Conservation (phyloP, 176 grass and related monocot species). For the Lolium rigidum region DNA sequence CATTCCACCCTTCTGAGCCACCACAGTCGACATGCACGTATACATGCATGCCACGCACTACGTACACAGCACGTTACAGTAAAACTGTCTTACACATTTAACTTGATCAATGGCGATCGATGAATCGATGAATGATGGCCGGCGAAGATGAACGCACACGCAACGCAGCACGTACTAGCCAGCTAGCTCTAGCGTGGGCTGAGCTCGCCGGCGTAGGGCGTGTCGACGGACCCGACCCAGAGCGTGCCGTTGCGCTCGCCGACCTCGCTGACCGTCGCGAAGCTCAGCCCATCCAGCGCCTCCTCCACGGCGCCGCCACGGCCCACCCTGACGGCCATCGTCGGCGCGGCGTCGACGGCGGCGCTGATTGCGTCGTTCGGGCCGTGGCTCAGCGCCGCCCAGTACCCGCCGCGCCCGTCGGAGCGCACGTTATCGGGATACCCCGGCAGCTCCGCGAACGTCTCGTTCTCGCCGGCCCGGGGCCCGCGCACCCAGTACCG, state of each 20-base stretch:
- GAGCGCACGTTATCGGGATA: conserved; percentile 85
- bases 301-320: conserved; percentile 36
- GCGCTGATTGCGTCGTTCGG: not conserved
- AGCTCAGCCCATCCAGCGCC: conserved; percentile 50
- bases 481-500: conserved; percentile 72
- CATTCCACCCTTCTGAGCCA: not conserved
- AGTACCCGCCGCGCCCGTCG: conserved; percentile 60
- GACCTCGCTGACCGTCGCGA: conserved; percentile 63
- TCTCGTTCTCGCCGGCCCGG: conserved; percentile 36
- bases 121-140: not conserved
- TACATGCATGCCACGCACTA: not conserved
- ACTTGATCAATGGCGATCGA: not conserved
- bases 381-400: conserved; percentile 62
- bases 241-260: conserved; percentile 50
- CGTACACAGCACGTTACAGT: not conserved
- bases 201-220: conserved; percentile 52
- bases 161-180: not conserved
- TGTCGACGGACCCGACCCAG: conserved; percentile 69
- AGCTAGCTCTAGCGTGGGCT: not conserved
- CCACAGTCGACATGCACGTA: not conserved
- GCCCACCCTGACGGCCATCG: conserved; percentile 51
- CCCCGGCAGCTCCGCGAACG: conserved; percentile 66
- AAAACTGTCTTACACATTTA: no score
- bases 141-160: not conserved
- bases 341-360: not conserved